A percentile compares a stretch with the other conserved stretches of the same genome.
phyloP scores from a whole-genome alignment of 2,329 filamentous ascomycete species.

The Calonectria honghensis region DNA sequence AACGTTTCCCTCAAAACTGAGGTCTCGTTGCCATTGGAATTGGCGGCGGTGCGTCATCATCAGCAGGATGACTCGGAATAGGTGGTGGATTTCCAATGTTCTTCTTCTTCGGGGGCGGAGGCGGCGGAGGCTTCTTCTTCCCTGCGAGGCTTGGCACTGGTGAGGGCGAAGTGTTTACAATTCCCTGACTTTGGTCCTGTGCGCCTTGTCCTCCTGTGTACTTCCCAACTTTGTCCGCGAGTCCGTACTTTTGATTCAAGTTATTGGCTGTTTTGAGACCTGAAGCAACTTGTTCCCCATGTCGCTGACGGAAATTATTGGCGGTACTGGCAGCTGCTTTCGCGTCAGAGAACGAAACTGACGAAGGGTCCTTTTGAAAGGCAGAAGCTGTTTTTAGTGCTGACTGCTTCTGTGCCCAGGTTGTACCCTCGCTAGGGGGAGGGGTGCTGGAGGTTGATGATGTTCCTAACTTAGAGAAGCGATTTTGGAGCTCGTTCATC shows the following conservation, averaged over 20 bases:
- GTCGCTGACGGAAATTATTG: slow-evolving; percentile 81
- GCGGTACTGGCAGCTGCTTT: slow-evolving; percentile 75
- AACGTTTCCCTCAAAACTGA: slow-evolving; percentile 59
- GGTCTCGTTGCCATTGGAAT: slow-evolving; percentile 72
- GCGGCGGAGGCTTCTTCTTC: slow-evolving; percentile 74
- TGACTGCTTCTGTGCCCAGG: slow-evolving; percentile 79
- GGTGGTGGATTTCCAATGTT: slow-evolving; percentile 55
- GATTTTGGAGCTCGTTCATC: slow-evolving; percentile 80
- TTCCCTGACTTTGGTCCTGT: slow-evolving; percentile 42
- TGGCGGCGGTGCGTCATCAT: slow-evolving; percentile 67
- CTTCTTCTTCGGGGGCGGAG: slow-evolving; percentile 73
- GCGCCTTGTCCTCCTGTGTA: slow-evolving; percentile 47
- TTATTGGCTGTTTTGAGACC: slow-evolving; percentile 75
- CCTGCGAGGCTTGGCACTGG: slow-evolving; percentile 52
- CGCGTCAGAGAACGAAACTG: slow-evolving; percentile 76
- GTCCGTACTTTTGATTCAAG: slow-evolving; percentile 77
- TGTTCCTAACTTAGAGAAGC: slow-evolving; percentile 75
- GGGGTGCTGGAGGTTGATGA: slow-evolving; percentile 48
- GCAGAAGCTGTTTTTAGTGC: slow-evolving; percentile 76
- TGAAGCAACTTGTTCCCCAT: slow-evolving; percentile 79
- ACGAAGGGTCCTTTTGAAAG: slow-evolving; percentile 77
- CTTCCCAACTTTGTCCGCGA: slow-evolving; percentile 63
- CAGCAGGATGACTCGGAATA: slow-evolving; percentile 42
- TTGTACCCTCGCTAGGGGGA: slow-evolving; percentile 70
- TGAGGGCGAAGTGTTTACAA: slow-evolving; percentile 32